A percentile compares a stretch with the other conserved stretches of the same genome.
These are phyloP conservation scores for Pleurotus sapidus DNA, from an alignment of 768 basidiomycete species.

Conservation along the genomic window DNA sequence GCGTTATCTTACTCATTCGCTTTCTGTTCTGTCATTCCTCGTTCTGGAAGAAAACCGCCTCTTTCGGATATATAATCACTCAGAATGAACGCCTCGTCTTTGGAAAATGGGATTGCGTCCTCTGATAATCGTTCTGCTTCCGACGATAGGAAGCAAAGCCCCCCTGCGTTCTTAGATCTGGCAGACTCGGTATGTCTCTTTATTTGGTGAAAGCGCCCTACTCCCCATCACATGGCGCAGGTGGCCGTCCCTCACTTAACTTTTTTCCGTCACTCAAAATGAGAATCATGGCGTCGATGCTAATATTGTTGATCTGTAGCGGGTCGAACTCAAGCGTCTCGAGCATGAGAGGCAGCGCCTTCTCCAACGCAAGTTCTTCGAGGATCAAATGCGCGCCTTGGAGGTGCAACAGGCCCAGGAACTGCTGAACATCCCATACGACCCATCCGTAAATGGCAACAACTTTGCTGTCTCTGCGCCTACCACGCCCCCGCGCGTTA, in stretches of 20 bases:
- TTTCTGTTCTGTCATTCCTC: slow-evolving; percentile 57
- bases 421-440: slow-evolving; percentile 72
- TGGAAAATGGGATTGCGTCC: slow-evolving; percentile 69
- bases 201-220: slow-evolving; percentile 7
- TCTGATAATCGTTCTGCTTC: slow-evolving; percentile 66
- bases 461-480: slow-evolving; percentile 87
- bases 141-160: slow-evolving; percentile 80
- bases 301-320: slow-evolving; percentile 39
- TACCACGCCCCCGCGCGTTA: slow-evolving; percentile 83
- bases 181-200: slow-evolving; percentile 78
- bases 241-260: slow-evolving; percentile 59
- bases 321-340: slow-evolving; percentile 86
- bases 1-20: slow-evolving; percentile 47
- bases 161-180: slow-evolving; percentile 90
- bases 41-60: slow-evolving; percentile 49
- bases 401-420: slow-evolving; percentile 91
- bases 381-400: slow-evolving; percentile 93
- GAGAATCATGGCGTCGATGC: slow-evolving; percentile 7
- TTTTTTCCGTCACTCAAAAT: slow-evolving; percentile 26
- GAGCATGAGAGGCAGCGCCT: slow-evolving; percentile 90
- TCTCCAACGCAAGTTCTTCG: slow-evolving; percentile 86
- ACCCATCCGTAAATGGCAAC: slow-evolving; percentile 40
- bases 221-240: slow-evolving; percentile 52
- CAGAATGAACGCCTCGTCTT: slow-evolving; percentile 60
- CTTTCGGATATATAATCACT: slow-evolving; percentile 36